Base-by-base conservation (phyloP, 805 yeast species). In the Ogataea pini region DNA sequence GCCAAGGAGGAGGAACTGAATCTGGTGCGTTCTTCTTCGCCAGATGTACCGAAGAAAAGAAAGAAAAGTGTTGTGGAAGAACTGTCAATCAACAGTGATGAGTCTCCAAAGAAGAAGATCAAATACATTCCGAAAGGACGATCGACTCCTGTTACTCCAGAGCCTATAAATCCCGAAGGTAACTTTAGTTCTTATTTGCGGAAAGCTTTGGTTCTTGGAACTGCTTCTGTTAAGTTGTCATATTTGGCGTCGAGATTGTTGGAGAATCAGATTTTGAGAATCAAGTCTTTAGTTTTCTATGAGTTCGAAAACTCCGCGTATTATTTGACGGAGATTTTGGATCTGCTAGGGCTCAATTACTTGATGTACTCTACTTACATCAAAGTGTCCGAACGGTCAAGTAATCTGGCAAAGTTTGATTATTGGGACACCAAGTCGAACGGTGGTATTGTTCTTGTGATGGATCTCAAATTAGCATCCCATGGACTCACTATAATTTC, bases 301-400 rank as follows among this genome's bases (percentile, higher is more conserved):
- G 89, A 85, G 52, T 82, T 80, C 62, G 88, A 83, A 60, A 89
- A 85, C 53, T 75, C 81, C 41, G 90, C 89, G 0, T 84, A 79
- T 58, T 83, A 82, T 59, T 59, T 85, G 24, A 76, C 86, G 0
- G 91, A 85, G 55, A 69, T 82, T 10, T 58, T 85, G 42, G 90
- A 85, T 63, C 49, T 83, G 0, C 54, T 82, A 14, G 89, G 90
- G 0, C 60, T 84, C 16, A 72, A 75, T 36, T 84, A 83, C 58
- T 70, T 83, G 39, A 72, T 85, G 57, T 85, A 85, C 65, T 82
- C 89, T 0, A 76, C 89, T 0, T 79, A 79, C 45, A 74, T 83
- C 29, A 71, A 76, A 10, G 70, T 77, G 12, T 54, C 63, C 1
- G 73, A 79, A 52, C 64, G 90, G 44, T 74, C 84, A 0, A 68